These are phyloP conservation scores for Dentipellis sp. DNA, from an alignment of 768 basidiomycete species.

Conservation along the genomic window DNA sequence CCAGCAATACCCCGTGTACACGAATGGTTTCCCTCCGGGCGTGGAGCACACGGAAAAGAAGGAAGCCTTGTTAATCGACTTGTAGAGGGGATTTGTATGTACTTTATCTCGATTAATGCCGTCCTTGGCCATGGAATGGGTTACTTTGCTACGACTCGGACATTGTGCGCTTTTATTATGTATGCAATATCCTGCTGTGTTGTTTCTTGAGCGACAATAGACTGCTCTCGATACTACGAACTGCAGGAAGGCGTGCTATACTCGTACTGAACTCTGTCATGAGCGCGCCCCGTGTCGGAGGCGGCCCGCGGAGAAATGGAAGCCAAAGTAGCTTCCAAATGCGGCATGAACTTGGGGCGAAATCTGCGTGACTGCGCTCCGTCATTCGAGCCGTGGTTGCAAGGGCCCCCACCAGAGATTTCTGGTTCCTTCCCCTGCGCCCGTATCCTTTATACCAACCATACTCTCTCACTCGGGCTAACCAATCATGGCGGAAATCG, in stretches of 20 bases:
- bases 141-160: too few relatives aligned
- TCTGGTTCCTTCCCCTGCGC: not conserved
- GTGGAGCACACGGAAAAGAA: constrained; percentile 14
- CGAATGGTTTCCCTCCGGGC: not conserved
- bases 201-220: not conserved
- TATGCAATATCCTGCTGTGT: not conserved
- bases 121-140: too few relatives aligned
- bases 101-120: not conserved
- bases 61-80: constrained; percentile 14
- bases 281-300: too few relatives aligned
- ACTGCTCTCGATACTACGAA: not conserved
- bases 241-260: too few relatives aligned
- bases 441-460: not conserved
- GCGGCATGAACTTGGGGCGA: too few relatives aligned
- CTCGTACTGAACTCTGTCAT: too few relatives aligned
- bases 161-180: not conserved
- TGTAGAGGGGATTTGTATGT: constrained; percentile 1
- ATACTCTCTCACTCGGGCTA: not conserved
- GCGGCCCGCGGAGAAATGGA: too few relatives aligned
- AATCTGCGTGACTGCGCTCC: too few relatives aligned
- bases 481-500: constrained; percentile 15
- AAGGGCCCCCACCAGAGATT: not conserved
- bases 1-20: constrained; percentile 6
- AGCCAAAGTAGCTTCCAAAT: too few relatives aligned
- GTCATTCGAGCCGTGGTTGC: not conserved